Evolutionary conservation across 2,329 filamentous ascomycete genomes (phyloP).

Genomic region (Leptoxyphium fumago): DNA sequence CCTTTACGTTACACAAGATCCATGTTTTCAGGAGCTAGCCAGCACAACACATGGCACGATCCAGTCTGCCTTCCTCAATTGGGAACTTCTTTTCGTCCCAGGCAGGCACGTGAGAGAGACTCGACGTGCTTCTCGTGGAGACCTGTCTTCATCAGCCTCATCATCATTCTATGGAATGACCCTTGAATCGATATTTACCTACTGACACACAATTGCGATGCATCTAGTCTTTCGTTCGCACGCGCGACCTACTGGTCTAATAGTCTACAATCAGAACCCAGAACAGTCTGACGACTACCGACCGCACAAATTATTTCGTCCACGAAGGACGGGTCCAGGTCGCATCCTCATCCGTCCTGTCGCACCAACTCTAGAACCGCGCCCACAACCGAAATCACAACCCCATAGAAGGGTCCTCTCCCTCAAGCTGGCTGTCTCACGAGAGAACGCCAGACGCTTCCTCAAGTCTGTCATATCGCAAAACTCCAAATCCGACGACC

Average conservation of each 20-base stretch:
- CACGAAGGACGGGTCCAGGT: conserved; percentile 38
- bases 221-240: neutral
- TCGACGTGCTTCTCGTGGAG: no score
- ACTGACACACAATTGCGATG: neutral
- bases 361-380: conserved; percentile 24
- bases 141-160: no score
- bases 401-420: conserved; percentile 7
- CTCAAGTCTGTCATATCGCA: conserved; percentile 29
- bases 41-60: no score
- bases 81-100: no score
- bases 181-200: no score
- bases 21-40: no score
- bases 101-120: no score
- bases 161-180: no score
- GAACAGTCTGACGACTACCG: conserved; percentile 1
- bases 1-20: no score
- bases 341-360: conserved; percentile 42
- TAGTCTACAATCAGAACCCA: conserved; percentile 5
- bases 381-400: conserved; percentile 8
- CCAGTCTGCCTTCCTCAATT: no score
- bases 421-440: conserved; percentile 36
- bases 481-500: conserved; percentile 4
- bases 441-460: conserved; percentile 35
- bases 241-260: conserved; percentile 3
- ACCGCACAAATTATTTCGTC: conserved; percentile 28